A percentile compares a stretch with the other conserved stretches of the same genome.
These are phyloP conservation scores for Penicillium lagena DNA, from an alignment of 495 filamentous ascomycete species.

Conservation along the genomic window DNA sequence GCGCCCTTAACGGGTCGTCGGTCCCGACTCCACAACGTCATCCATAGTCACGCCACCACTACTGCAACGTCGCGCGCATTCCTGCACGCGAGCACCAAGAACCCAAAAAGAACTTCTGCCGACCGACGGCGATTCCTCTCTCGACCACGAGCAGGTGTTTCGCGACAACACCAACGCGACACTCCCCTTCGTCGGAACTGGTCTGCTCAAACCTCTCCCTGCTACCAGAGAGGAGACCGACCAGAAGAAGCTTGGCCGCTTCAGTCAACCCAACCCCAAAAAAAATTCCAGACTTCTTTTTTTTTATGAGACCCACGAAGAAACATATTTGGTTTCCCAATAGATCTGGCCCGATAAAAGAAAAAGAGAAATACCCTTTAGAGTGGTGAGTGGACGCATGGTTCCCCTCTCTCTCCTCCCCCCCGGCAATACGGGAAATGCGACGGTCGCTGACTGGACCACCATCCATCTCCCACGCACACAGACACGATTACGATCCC, in stretches of 20 bases:
- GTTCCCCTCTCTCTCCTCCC: not conserved
- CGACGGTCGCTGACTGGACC: not conserved
- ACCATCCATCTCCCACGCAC: not conserved
- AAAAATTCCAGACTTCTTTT: not conserved
- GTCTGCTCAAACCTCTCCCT: too few relatives aligned
- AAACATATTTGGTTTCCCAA: slow-evolving; percentile 8
- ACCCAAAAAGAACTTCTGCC: too few relatives aligned
- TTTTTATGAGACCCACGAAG: slow-evolving; percentile 23
- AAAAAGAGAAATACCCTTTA: slow-evolving; percentile 5
- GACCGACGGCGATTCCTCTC: slow-evolving; percentile 1
- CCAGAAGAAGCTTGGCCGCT: slow-evolving; percentile 29
- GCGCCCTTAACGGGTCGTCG: slow-evolving; percentile 31
- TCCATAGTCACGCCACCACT: slow-evolving; percentile 33
- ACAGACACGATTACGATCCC: slow-evolving; percentile 21
- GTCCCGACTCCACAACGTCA: slow-evolving; percentile 25
- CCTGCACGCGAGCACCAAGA: not conserved
- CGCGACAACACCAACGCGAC: too few relatives aligned
- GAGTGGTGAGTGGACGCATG: slow-evolving; percentile 18
- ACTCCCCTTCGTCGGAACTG: too few relatives aligned
- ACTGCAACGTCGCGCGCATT: slow-evolving; percentile 19
- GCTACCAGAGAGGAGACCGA: too few relatives aligned
- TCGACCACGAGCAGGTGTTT: too few relatives aligned
- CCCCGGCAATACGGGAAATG: slow-evolving; percentile 1
- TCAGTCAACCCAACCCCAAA: slow-evolving; percentile 11
- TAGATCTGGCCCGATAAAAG: slow-evolving; percentile 10